Evolutionary conservation across 108 stramenopile species (phyloP).

Genomic region (Discostella pseudostelligera): DNA sequence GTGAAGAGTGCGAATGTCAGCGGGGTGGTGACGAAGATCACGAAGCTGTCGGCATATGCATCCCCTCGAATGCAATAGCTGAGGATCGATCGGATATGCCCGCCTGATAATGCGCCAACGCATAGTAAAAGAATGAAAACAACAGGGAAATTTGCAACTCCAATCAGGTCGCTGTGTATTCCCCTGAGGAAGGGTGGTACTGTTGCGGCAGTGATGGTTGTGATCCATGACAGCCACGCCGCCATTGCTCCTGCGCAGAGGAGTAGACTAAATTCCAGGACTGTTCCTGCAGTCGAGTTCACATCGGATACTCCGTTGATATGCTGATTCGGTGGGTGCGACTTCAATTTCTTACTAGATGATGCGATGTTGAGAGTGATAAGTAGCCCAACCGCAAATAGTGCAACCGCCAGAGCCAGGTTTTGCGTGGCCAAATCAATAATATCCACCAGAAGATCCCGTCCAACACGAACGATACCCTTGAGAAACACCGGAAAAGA

Average conservation of each 20-base stretch:
- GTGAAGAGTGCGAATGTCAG: neutral
- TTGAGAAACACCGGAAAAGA: conserved; percentile 10
- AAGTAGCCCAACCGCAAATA: conserved; percentile 23
- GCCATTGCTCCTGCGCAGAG: neutral
- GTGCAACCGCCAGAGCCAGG: conserved; percentile 5
- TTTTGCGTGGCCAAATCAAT: conserved; percentile 1
- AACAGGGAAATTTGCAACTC: conserved; percentile 14
- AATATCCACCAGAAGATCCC: conserved; percentile 5
- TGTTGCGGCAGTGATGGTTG: neutral
- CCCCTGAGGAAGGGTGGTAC: conserved; percentile 13
- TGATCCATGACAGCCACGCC: neutral
- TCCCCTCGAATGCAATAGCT: neutral
- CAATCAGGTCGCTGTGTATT: conserved; percentile 13
- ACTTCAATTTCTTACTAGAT: neutral
- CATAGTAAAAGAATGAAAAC: conserved; percentile 7
- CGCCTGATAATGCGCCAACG: conserved; percentile 3
- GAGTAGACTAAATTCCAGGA: neutral
- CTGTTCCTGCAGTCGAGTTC: neutral
- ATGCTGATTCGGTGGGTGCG: neutral
- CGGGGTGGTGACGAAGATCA: neutral
- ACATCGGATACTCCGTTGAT: neutral
- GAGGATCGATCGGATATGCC: neutral
- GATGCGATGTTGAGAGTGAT: conserved; percentile 13
- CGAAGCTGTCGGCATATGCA: neutral
- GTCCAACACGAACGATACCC: neutral